Evolutionary conservation across 306 rosid genomes (phyloP).

Genomic region (Acacia confusa): DNA sequence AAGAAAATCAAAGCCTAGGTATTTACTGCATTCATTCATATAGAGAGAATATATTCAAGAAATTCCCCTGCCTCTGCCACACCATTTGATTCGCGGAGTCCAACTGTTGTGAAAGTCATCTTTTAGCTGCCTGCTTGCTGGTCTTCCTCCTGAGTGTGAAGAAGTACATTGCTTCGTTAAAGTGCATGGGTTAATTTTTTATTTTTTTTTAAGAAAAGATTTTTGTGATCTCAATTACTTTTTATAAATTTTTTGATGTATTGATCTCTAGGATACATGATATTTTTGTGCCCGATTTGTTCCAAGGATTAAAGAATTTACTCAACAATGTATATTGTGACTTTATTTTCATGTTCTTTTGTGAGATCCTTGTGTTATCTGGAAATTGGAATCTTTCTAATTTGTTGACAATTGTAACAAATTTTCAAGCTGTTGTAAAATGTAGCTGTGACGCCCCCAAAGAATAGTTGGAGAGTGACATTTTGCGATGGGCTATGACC

Average conservation of each 20-base stretch:
- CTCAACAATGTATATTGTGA: conserved; percentile 48
- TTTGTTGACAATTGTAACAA: conserved; percentile 34
- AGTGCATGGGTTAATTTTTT: conserved; percentile 32
- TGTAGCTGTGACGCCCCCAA: neutral
- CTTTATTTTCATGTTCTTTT: conserved; percentile 29
- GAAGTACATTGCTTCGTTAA: conserved; percentile 34
- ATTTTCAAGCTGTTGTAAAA: conserved; percentile 7
- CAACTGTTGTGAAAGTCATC: conserved; percentile 19
- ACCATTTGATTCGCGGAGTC: conserved; percentile 28
- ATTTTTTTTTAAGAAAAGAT: neutral
- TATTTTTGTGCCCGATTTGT: conserved; percentile 33
- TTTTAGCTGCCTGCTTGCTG: conserved; percentile 17
- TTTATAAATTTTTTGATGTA: neutral
- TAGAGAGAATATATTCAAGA: conserved; percentile 31
- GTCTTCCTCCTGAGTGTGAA: conserved; percentile 37
- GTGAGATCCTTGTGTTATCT: conserved; percentile 39
- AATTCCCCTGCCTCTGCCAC: conserved; percentile 29
- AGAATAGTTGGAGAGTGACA: neutral
- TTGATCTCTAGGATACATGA: conserved; percentile 21
- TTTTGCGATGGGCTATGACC: neutral
- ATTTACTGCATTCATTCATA: conserved; percentile 22
- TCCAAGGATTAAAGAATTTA: conserved; percentile 41
- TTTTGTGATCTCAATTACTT: conserved; percentile 31
- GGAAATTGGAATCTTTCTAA: conserved; percentile 10
- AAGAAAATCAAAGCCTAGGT: conserved; percentile 53